Evolutionary conservation across 1,139 yeast species (phyloP).

Genomic region (Starmera stellimalicola): DNA sequence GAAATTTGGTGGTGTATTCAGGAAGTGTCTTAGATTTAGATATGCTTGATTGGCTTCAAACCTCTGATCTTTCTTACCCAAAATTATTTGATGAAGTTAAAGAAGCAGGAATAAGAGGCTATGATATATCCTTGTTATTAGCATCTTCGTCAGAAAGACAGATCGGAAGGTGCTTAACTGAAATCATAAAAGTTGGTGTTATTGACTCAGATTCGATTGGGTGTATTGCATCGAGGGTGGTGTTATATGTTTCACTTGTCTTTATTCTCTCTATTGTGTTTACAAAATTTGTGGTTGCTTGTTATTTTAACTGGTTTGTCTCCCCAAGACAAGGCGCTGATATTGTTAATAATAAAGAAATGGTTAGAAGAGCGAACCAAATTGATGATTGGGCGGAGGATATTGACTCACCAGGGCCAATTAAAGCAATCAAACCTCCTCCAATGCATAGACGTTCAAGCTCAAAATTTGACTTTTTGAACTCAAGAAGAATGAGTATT

Average conservation of each 20-base stretch:
- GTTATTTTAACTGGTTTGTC: conserved; percentile 80
- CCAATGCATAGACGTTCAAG: conserved; percentile 11
- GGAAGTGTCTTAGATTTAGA: conserved; percentile 82
- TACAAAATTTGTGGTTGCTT: conserved; percentile 72
- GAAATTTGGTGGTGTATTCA: conserved; percentile 78
- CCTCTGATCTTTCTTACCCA: conserved; percentile 66
- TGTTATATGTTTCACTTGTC: conserved; percentile 68
- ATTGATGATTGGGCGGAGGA: conserved; percentile 76
- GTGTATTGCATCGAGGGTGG: conserved; percentile 87
- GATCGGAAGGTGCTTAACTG: conserved; percentile 77
- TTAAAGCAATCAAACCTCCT: conserved; percentile 32
- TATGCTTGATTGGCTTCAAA: conserved; percentile 63
- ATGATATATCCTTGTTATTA: conserved; percentile 71
- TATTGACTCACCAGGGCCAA: conserved; percentile 42
- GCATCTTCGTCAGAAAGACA: conserved; percentile 60
- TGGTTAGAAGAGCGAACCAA: conserved; percentile 45
- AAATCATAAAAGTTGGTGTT: conserved; percentile 79
- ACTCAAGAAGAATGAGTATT: conserved; percentile 12
- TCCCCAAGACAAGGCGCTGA: conserved; percentile 77
- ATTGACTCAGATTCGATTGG: conserved; percentile 89
- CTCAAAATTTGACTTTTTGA: conserved; percentile 20
- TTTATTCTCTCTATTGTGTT: conserved; percentile 77
- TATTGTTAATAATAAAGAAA: conserved; percentile 42
- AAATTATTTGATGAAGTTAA: conserved; percentile 54
- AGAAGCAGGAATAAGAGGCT: conserved; percentile 55